Conservation (phyloP, 2,329 filamentous ascomycete species). For the Penicillium sp. region DNA sequence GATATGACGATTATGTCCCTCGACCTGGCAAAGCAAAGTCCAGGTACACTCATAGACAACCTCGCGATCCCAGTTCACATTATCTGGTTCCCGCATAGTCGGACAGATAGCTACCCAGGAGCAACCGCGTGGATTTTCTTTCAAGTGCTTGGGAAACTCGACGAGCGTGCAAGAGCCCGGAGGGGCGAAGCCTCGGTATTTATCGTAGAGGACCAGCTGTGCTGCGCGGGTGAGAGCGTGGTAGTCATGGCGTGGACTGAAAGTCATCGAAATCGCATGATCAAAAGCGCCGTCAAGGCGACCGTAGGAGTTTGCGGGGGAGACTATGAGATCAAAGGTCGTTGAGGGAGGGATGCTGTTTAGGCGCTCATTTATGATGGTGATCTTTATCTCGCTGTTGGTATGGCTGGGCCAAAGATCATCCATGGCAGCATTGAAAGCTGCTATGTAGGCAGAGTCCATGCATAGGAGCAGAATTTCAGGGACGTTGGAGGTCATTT, state of each 20-base stretch:
- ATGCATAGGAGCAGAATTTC: constrained; percentile 47
- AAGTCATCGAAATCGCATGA: constrained; percentile 53
- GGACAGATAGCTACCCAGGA: constrained; percentile 53
- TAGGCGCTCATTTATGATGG: constrained; percentile 39
- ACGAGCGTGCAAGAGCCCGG: constrained; percentile 54
- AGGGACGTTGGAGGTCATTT: constrained; percentile 37
- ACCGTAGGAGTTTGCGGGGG: constrained; percentile 57
- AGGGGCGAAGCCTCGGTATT: constrained; percentile 53
- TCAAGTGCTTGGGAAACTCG: constrained; percentile 43
- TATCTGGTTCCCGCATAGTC: constrained; percentile 52
- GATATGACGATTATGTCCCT: constrained; percentile 47
- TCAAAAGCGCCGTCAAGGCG: constrained; percentile 58
- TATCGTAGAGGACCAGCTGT: constrained; percentile 48
- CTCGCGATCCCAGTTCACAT: constrained; percentile 52
- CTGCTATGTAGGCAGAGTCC: constrained; percentile 37
- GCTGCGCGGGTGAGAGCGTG: constrained; percentile 49
- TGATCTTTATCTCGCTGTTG: constrained; percentile 37
- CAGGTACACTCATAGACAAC: constrained; percentile 57
- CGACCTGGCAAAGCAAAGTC: constrained; percentile 52
- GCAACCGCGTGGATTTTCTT: constrained; percentile 44
- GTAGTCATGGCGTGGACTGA: constrained; percentile 47
- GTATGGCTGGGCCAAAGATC: constrained; percentile 33
- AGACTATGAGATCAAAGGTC: constrained; percentile 53
- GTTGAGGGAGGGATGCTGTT: constrained; percentile 35
- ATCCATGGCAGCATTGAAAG: constrained; percentile 41